These are phyloP conservation scores for Phytophthora gonapodyides DNA, from an alignment of 352 stramenopile species.

Conservation along the genomic window DNA sequence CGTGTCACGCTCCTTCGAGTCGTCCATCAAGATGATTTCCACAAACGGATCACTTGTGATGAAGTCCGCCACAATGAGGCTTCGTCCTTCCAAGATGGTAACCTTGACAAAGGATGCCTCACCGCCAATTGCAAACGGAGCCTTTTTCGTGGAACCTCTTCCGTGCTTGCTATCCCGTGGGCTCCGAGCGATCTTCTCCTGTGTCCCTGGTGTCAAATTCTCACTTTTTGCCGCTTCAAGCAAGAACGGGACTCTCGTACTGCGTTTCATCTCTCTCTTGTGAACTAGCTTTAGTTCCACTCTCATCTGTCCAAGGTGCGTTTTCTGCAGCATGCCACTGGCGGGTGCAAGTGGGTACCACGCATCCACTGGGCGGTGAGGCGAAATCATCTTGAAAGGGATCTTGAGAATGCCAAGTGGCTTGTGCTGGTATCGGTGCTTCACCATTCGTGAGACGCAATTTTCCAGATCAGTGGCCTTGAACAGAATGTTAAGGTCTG, in stretches of 20 bases:
- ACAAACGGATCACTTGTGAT: conserved; percentile 68
- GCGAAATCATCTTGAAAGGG: conserved; percentile 63
- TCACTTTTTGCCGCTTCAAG: conserved; percentile 43
- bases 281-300: conserved; percentile 53
- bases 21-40: conserved; percentile 52
- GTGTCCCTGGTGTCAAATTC: conserved; percentile 3
- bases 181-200: conserved; percentile 4
- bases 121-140: conserved; percentile 19
- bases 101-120: conserved; percentile 70
- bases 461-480: conserved; percentile 65
- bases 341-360: conserved; percentile 71
- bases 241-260: conserved; percentile 37
- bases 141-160: conserved; percentile 17
- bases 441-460: conserved; percentile 63
- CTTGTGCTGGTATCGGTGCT: conserved; percentile 47
- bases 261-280: conserved; percentile 40
- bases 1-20: conserved; percentile 57
- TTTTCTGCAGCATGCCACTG: conserved; percentile 72
- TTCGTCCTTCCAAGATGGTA: conserved; percentile 58
- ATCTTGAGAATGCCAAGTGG: conserved; percentile 69
- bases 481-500: conserved; percentile 70
- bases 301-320: conserved; percentile 58
- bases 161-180: neutral
- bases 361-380: conserved; percentile 58
- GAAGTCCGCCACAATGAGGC: conserved; percentile 52